Evolutionary conservation across 2,329 filamentous ascomycete species (phyloP).

Genomic region (Ceratocystiopsis brevicomis): DNA sequence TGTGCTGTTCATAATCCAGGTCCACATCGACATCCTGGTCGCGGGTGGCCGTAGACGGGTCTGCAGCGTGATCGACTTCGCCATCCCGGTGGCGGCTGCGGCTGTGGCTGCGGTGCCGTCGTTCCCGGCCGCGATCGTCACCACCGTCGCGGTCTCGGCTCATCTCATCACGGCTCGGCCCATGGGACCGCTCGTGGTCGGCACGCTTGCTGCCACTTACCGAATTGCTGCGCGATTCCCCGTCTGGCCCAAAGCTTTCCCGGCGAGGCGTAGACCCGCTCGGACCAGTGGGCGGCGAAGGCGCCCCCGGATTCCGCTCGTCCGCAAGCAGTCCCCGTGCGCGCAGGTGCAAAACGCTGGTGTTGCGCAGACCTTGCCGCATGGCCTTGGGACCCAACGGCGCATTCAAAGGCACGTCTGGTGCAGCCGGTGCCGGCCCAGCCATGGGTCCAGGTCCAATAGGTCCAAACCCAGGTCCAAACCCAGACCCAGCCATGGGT

Average conservation of each 20-base stretch:
- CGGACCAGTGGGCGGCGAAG: conserved; percentile 6
- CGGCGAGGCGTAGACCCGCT: conserved; percentile 2
- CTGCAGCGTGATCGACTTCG: not conserved
- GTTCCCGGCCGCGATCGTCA: conserved; percentile 12
- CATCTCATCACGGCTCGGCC: conserved; percentile 9
- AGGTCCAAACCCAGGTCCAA: not conserved
- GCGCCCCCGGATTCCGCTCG: not conserved
- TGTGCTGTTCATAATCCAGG: conserved; percentile 5
- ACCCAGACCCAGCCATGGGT: not conserved
- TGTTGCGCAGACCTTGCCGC: conserved; percentile 74
- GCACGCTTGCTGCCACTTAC: conserved; percentile 12
- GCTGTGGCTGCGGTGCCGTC: conserved; percentile 11
- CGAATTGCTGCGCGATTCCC: conserved; percentile 29
- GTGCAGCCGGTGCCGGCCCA: conserved; percentile 5
- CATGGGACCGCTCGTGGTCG: conserved; percentile 19
- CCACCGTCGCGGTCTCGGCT: conserved; percentile 17
- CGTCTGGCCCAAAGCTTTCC: conserved; percentile 1
- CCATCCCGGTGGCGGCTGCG: conserved; percentile 9
- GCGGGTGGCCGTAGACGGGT: too few species aligned
- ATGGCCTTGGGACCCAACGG: conserved; percentile 90
- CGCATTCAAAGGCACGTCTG: conserved; percentile 44
- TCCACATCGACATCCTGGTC: not conserved
- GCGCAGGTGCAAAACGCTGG: conserved; percentile 48
- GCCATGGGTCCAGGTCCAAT: not conserved
- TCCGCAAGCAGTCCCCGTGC: conserved; percentile 21